These are phyloP conservation scores for Colletotrichum paranaense DNA, from an alignment of 2,329 filamentous ascomycete genomes.

Conservation along the genomic window DNA sequence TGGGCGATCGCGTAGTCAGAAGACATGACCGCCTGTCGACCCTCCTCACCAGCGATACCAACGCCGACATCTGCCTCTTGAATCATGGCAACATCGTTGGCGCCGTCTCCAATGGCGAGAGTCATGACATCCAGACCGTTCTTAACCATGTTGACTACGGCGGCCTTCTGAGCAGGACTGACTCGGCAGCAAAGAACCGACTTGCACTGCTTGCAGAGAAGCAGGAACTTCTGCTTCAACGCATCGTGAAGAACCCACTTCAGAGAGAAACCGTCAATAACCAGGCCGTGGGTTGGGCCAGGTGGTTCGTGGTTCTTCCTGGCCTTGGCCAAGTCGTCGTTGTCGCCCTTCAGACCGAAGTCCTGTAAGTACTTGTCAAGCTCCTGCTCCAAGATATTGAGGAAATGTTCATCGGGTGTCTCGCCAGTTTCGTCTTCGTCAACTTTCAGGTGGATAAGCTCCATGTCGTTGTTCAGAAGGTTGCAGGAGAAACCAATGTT, in stretches of 20 bases:
- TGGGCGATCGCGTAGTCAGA: constrained; percentile 96
- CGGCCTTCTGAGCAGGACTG: constrained; percentile 94
- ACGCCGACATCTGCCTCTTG: constrained; percentile 97
- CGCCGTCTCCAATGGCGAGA: constrained; percentile 90
- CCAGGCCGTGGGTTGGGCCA: constrained; percentile 86
- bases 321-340: constrained; percentile 84
- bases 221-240: constrained; percentile 89
- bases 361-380: constrained; percentile 78
- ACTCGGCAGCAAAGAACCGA: constrained; percentile 98
- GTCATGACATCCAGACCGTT: constrained; percentile 96
- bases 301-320: constrained; percentile 88
- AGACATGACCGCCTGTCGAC: constrained; percentile 93
- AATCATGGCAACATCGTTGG: constrained; percentile 98
- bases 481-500: constrained; percentile 99
- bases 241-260: constrained; percentile 86
- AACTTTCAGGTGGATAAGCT: constrained; percentile 89
- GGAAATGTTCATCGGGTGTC: constrained; percentile 58
- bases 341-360: constrained; percentile 85
- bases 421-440: constrained; percentile 74
- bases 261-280: constrained; percentile 95
- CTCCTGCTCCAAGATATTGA: constrained; percentile 73
- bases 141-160: constrained; percentile 97
- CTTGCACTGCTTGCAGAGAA: constrained; percentile 97
- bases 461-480: constrained; percentile 96
- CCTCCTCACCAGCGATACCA: constrained; percentile 93